Percentiles rank a stretch among this genome's conserved stretches.
Evolutionary conservation across 2,329 filamentous ascomycete genomes (phyloP).

Genomic region (Truncatella angustata): DNA sequence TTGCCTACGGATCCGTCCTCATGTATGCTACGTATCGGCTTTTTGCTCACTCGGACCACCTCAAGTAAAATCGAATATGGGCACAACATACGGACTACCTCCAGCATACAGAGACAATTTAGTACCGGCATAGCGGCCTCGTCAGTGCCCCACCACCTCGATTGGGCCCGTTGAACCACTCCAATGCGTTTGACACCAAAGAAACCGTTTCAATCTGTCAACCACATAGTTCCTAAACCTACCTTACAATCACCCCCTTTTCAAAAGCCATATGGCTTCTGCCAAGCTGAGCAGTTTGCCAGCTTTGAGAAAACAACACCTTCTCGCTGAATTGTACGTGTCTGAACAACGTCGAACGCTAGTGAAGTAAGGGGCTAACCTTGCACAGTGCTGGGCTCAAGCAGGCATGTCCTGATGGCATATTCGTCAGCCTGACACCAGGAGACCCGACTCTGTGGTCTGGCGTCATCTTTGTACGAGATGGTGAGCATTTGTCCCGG

Average conservation of each 20-base stretch:
- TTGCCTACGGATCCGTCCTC: too few relatives aligned
- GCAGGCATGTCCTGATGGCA: slow-evolving; percentile 77
- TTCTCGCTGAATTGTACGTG: slow-evolving; percentile 78
- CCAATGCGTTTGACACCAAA: neutral
- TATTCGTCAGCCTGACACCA: slow-evolving; percentile 82
- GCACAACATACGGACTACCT: too few relatives aligned
- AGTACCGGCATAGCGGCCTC: too few relatives aligned
- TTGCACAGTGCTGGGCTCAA: slow-evolving; percentile 69
- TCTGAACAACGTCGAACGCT: slow-evolving; percentile 1
- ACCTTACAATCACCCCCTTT: neutral
- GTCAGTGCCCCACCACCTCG: too few relatives aligned
- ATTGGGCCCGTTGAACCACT: too few relatives aligned
- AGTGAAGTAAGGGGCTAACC: neutral
- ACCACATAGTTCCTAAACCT: neutral
- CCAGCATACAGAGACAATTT: too few relatives aligned
- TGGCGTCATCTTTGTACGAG: slow-evolving; percentile 86
- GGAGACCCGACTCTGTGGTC: slow-evolving; percentile 82
- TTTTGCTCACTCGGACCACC: too few relatives aligned
- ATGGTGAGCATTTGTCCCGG: slow-evolving; percentile 55
- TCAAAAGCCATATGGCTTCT: slow-evolving; percentile 37
- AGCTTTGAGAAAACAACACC: slow-evolving; percentile 68
- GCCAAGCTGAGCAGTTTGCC: slow-evolving; percentile 46
- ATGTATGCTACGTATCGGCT: too few relatives aligned
- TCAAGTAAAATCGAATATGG: too few relatives aligned
- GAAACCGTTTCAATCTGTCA: neutral